Percentiles rank a stretch among this genome's conserved stretches.
Evolutionary conservation across 148 eudicot species (phyloP).

Genomic region (Camellia lanceoleosa): DNA sequence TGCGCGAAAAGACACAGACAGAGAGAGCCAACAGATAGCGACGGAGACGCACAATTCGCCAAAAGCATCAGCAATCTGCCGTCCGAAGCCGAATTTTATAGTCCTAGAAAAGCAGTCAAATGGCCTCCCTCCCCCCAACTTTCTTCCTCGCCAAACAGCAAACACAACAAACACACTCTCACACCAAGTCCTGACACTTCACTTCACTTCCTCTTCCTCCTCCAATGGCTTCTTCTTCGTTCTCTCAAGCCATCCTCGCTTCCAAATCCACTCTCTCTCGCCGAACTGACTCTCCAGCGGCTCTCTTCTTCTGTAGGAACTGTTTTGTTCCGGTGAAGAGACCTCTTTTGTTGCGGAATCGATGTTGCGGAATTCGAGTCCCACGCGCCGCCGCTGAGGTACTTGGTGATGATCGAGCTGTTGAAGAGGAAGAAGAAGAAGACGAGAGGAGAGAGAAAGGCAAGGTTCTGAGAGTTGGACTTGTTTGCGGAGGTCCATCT

Average conservation of each 20-base stretch:
- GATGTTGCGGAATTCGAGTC: background rate
- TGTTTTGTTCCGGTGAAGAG: background rate
- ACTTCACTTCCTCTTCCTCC: background rate
- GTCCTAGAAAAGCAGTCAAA: too few relatives aligned
- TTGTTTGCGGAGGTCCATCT: conserved; percentile 90
- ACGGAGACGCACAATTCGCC: too few relatives aligned
- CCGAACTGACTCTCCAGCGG: conserved; percentile 3
- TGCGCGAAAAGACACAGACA: too few relatives aligned
- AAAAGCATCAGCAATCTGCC: too few relatives aligned
- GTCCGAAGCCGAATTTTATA: too few relatives aligned
- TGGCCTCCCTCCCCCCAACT: background rate
- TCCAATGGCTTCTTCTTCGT: conserved; percentile 20
- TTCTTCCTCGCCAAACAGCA: background rate
- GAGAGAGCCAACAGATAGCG: too few relatives aligned
- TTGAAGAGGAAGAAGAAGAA: background rate
- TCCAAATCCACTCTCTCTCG: background rate
- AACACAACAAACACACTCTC: background rate
- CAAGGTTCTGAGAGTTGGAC: conserved; percentile 59
- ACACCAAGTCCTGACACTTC: background rate
- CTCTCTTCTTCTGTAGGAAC: conserved; percentile 1
- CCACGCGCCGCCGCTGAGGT: conserved; percentile 11
- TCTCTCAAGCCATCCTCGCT: conserved; percentile 7
- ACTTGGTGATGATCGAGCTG: conserved; percentile 17
- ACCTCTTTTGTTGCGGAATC: conserved; percentile 10
- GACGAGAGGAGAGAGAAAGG: conserved; percentile 29